Conservation (phyloP, 805 yeast species). For the Zygosaccharomyces kombuchaensis region DNA sequence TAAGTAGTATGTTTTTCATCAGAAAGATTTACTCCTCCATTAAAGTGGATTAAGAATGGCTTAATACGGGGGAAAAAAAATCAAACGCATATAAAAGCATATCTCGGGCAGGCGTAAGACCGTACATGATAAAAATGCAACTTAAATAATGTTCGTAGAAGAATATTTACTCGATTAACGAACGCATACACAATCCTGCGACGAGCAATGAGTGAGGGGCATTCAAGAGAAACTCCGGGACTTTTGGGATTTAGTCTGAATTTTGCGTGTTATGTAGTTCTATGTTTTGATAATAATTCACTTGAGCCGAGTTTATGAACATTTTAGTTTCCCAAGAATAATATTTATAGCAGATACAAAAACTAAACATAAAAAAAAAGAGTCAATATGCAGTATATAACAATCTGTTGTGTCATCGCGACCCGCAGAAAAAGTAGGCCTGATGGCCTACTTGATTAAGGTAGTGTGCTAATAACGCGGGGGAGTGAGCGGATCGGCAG, state of each 20-base stretch:
- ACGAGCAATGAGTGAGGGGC: neutral
- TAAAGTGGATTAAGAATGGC: slow-evolving; percentile 61
- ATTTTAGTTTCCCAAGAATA: too few species aligned
- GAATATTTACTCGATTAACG: neutral
- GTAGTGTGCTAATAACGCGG: slow-evolving; percentile 36
- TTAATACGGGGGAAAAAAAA: neutral
- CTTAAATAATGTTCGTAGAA: neutral
- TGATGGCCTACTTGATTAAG: slow-evolving; percentile 36
- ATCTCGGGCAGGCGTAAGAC: neutral
- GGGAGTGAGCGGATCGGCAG: slow-evolving; percentile 31
- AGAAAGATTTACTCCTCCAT: slow-evolving; percentile 77
- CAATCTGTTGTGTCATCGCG: too few species aligned
- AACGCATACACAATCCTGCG: neutral
- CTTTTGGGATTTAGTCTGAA: too few species aligned
- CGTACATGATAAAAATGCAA: neutral
- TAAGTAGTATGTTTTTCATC: slow-evolving; percentile 68
- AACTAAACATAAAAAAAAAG: neutral
- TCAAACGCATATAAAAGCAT: slow-evolving; percentile 1
- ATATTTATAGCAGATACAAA: too few species aligned
- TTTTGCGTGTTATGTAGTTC: too few species aligned
- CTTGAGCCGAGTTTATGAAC: too few species aligned
- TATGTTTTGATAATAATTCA: too few species aligned
- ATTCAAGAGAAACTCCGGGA: neutral
- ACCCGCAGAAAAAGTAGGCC: slow-evolving; percentile 16
- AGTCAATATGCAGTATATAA: too few species aligned